phyloP scores from a whole-genome alignment of 2,329 filamentous ascomycete genomes.

The Fusarium sp. region DNA sequence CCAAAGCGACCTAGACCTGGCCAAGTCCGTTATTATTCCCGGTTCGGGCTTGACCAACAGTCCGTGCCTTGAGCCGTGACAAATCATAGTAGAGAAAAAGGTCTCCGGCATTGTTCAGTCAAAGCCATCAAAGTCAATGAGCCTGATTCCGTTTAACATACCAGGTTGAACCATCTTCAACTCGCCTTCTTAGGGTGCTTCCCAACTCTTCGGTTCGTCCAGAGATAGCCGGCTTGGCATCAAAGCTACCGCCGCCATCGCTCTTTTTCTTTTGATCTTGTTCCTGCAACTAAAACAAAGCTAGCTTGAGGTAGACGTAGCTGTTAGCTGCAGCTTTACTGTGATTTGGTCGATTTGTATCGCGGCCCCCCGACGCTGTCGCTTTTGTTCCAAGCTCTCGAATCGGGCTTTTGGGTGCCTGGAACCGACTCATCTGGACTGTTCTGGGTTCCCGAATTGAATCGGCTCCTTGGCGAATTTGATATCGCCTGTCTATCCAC shows the following conservation, averaged over 20 bases:
- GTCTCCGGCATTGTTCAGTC: not conserved
- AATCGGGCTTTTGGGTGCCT: constrained; percentile 20
- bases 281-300: constrained; percentile 35
- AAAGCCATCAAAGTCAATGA: constrained; percentile 12
- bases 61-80: constrained; percentile 8
- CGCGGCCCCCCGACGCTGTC: constrained; percentile 24
- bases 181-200: not conserved
- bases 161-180: not conserved
- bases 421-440: constrained; percentile 1
- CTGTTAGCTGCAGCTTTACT: constrained; percentile 7
- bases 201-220: constrained; percentile 34
- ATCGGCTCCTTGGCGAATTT: constrained; percentile 1
- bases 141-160: constrained; percentile 5
- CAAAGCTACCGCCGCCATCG: constrained; percentile 19
- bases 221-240: constrained; percentile 39
- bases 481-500: not conserved
- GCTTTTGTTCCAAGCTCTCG: constrained; percentile 15
- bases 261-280: constrained; percentile 9
- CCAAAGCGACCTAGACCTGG: constrained; percentile 4
- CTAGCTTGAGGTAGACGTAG: constrained; percentile 12
- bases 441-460: not conserved
- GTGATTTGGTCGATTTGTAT: constrained; percentile 22
- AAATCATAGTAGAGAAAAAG: not conserved
- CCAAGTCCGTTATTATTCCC: constrained; percentile 23
- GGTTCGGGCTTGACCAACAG: constrained; percentile 4